Evolutionary conservation across 208 protist species (phyloP).

Genomic region (Trypanosoma boissoni): DNA sequence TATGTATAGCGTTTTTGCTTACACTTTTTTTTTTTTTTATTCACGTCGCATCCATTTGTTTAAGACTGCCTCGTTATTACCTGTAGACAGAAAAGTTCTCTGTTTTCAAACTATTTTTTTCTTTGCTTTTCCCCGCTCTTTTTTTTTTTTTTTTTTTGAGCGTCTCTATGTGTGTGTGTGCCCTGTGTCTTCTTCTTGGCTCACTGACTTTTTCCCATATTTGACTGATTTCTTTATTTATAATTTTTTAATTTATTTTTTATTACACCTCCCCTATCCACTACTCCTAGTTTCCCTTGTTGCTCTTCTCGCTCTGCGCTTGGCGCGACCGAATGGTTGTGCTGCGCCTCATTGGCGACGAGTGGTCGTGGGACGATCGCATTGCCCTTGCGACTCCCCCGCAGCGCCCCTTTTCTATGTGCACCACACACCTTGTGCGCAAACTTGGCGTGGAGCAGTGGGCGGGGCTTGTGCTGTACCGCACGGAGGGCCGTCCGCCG

Average conservation of each 20-base stretch:
- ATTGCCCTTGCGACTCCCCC: conserved; percentile 23
- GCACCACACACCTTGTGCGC: conserved; percentile 16
- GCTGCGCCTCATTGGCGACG: conserved; percentile 25
- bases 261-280: conserved; percentile 2
- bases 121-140: no score
- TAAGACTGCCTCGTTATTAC: no score
- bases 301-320: conserved; percentile 2
- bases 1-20: no score
- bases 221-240: conserved; percentile 14
- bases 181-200: not conserved
- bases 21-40: no score
- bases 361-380: conserved; percentile 32
- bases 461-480: conserved; percentile 23
- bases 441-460: conserved; percentile 24
- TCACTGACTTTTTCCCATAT: not conserved
- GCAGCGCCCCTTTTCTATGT: conserved; percentile 19
- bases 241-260: conserved; percentile 11
- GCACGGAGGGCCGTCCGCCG: conserved; percentile 25
- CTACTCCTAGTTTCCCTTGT: not conserved
- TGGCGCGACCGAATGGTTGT: conserved; percentile 16
- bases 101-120: no score
- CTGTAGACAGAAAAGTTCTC: no score
- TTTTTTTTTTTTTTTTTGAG: conserved; percentile 7
- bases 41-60: no score
- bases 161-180: not conserved